Evolutionary conservation across 306 rosid genomes (phyloP).

Genomic region (Cicer pinnatifidum): DNA sequence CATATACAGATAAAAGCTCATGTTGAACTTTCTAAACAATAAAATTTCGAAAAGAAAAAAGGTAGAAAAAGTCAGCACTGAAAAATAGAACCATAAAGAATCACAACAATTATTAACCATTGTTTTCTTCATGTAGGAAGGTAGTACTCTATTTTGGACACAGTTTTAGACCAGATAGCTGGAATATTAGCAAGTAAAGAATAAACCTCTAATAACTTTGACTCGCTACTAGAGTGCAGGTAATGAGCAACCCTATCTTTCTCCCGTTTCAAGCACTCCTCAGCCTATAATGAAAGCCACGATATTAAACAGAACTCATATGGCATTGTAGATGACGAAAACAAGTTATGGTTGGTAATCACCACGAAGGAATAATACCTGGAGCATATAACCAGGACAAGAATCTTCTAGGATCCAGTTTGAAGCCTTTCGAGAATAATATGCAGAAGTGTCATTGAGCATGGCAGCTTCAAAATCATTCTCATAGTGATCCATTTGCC

Average conservation of each 20-base stretch:
- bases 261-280: slow-evolving; percentile 69
- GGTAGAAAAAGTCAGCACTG: slow-evolving; percentile 8
- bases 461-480: slow-evolving; percentile 75
- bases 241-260: slow-evolving; percentile 68
- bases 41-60: slow-evolving; percentile 27
- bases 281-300: slow-evolving; percentile 48
- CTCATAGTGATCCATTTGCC: slow-evolving; percentile 81
- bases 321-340: slow-evolving; percentile 28
- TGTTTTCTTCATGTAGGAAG: slow-evolving; percentile 17
- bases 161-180: slow-evolving; percentile 33
- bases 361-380: slow-evolving; percentile 47
- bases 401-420: slow-evolving; percentile 83
- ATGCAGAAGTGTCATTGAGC: slow-evolving; percentile 78
- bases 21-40: slow-evolving; percentile 77
- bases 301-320: slow-evolving; percentile 29
- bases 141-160: slow-evolving; percentile 36
- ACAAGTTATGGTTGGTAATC: not conserved
- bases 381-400: slow-evolving; percentile 88
- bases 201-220: slow-evolving; percentile 62
- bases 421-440: slow-evolving; percentile 88
- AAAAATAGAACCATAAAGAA: slow-evolving; percentile 9
- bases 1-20: slow-evolving; percentile 64
- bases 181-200: slow-evolving; percentile 22
- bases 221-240: slow-evolving; percentile 63
- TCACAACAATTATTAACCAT: slow-evolving; percentile 6